Evolutionary conservation across 148 eudicot genomes (phyloP).

Genomic region (Chenopodium formosanum): DNA sequence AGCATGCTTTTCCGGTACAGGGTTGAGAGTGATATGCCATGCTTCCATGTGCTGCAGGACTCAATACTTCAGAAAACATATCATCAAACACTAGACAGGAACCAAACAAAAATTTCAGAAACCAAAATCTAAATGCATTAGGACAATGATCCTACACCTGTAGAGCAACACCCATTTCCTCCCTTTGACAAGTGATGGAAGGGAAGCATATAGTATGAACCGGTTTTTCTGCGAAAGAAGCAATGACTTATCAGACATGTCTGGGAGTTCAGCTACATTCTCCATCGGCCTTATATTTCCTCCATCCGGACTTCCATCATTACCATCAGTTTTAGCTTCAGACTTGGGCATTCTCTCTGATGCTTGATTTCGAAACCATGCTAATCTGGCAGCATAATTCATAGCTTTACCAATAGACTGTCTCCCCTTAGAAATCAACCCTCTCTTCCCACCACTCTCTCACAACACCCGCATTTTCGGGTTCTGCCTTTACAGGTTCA

Average conservation of each 20-base stretch:
- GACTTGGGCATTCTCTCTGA: conserved; percentile 43
- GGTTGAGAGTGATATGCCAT: no score
- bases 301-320: conserved; percentile 32
- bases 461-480: conserved; percentile 24
- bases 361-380: conserved; percentile 54
- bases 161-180: conserved; percentile 84
- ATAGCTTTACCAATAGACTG: conserved; percentile 71
- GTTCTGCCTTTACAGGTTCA: conserved; percentile 27
- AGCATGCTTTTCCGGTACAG: no score
- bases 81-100: not conserved
- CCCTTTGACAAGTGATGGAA: conserved; percentile 71
- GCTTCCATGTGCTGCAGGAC: not conserved
- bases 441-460: conserved; percentile 61
- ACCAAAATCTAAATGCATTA: conserved; percentile 5
- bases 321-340: conserved; percentile 32
- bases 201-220: conserved; percentile 53
- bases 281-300: conserved; percentile 37
- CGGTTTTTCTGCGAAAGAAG: conserved; percentile 69
- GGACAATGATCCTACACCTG: conserved; percentile 47
- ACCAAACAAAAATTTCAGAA: not conserved
- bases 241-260: conserved; percentile 68
- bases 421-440: conserved; percentile 70
- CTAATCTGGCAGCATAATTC: conserved; percentile 59
- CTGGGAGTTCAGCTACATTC: conserved; percentile 52
- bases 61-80: conserved; percentile 4